Evolutionary conservation across 495 filamentous ascomycete species (phyloP).

Genomic region (Aspergillus incahuasiensis): DNA sequence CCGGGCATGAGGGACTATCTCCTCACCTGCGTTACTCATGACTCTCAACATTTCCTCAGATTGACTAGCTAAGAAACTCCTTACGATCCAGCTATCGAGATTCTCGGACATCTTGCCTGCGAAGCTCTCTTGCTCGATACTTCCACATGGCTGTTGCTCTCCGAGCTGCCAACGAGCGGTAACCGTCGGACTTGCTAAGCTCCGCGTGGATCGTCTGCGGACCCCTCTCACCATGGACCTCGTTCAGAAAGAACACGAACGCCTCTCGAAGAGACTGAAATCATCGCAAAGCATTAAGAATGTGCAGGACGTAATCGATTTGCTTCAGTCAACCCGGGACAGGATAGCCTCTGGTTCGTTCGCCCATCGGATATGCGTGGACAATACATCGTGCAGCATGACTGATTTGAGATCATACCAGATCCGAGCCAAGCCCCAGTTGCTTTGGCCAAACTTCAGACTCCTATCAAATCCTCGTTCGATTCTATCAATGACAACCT

Average conservation of each 20-base stretch:
- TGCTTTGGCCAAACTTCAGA: conserved; percentile 78
- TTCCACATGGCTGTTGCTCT: conserved; percentile 18
- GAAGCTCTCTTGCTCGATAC: background rate
- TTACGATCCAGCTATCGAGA: background rate
- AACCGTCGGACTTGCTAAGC: conserved; percentile 16
- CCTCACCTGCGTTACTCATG: conserved; percentile 1
- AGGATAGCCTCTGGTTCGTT: conserved; percentile 59
- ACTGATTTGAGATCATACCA: conserved; percentile 25
- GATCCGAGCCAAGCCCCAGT: conserved; percentile 66
- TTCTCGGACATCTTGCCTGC: background rate
- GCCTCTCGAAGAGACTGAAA: conserved; percentile 64
- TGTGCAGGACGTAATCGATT: conserved; percentile 75
- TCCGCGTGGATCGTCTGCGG: conserved; percentile 10
- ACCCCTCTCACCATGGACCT: conserved; percentile 54
- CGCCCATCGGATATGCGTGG: background rate
- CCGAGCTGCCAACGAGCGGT: conserved; percentile 21
- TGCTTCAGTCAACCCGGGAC: conserved; percentile 67
- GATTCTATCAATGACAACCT: conserved; percentile 73
- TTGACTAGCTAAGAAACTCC: background rate
- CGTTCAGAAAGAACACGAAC: conserved; percentile 68
- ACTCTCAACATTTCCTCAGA: background rate
- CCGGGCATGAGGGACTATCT: background rate
- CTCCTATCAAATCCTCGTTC: conserved; percentile 70
- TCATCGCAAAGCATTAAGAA: conserved; percentile 63
- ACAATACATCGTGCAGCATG: conserved; percentile 3